A percentile compares a stretch with the other conserved stretches of the same genome.
phyloP scores from a whole-genome alignment of 805 yeast species.

The Yamadazyma sp. region DNA sequence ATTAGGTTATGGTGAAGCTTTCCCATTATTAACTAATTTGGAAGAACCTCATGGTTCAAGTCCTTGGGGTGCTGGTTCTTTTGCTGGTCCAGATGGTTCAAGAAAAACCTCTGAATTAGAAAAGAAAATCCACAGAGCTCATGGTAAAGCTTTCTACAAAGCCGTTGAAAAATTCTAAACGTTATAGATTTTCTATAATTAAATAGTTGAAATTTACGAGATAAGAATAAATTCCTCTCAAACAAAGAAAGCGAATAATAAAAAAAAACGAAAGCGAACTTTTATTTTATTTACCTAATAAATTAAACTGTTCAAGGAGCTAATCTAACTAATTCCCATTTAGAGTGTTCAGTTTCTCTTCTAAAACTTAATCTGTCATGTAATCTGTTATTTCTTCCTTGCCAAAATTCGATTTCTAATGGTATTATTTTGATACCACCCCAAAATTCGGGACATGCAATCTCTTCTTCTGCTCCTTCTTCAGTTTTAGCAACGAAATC shows the following conservation, averaged over 20 bases:
- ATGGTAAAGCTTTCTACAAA: constrained; percentile 59
- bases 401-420: constrained; percentile 94
- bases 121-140: constrained; percentile 57
- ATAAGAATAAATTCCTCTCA: too few species aligned
- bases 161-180: constrained; percentile 26
- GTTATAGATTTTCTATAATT: too few species aligned
- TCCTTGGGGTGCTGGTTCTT: constrained; percentile 84
- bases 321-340: constrained; percentile 66
- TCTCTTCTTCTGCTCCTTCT: constrained; percentile 59
- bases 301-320: constrained; percentile 61
- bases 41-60: constrained; percentile 76
- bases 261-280: not conserved
- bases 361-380: constrained; percentile 84
- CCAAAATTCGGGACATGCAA: constrained; percentile 94
- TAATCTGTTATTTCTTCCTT: constrained; percentile 84
- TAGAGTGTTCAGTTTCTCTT: constrained; percentile 44
- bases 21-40: constrained; percentile 52
- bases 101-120: constrained; percentile 65
- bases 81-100: constrained; percentile 76
- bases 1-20: constrained; percentile 62
- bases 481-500: constrained; percentile 43
- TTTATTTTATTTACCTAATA: too few species aligned
- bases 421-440: constrained; percentile 92
- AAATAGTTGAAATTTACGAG: too few species aligned
- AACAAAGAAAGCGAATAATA: too few species aligned